Base-by-base conservation (phyloP, 495 filamentous ascomycete species). In the Astrothelium subdiscretum region DNA sequence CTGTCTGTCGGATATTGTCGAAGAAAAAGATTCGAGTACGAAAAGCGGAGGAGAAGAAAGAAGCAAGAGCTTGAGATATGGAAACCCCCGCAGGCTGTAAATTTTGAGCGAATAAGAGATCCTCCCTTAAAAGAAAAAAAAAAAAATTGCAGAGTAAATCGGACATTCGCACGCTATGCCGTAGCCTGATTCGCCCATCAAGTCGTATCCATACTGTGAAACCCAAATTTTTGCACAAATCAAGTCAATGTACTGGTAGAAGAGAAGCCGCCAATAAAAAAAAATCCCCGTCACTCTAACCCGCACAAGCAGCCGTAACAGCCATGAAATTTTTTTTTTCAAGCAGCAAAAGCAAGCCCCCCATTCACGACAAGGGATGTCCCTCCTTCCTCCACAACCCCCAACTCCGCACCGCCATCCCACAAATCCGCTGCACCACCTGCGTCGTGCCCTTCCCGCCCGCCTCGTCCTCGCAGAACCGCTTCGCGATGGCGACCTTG, bases 391-490 rank as follows among this genome's bases (percentile, higher is more conserved):
- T 63, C 63, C 67, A 65, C 61, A 70, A 29, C 15, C 20, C 57
- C 82, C 81, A 85, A n/a, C 77, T 77, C 40, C 79, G 76, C 26
- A 81, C 72, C 18, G 86, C 88, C 75, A 94, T 84, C 31, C 86
- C 83, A 66, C 88, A 87, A 32, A 94, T 75, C 31, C 89, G 81
- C 65, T 89, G 87, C 63, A 92, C 83, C 38, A 92, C 86, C 67
- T 91, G 90, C 3, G 86, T 92, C 8, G 89, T 92, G 29, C 86
- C 86, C 59, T 83, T 85, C 22, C 82, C 81, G 58, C 74, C 76
- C 35, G 86, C 81, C 72, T 95, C 86, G 61, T 87, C 82, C 62
- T 86, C 84, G 40, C 95, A 83, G 73, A 95, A 95, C 67, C 83
- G 84, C 70, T 88, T 86, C 5, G 91, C 91, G 26, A 95, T 87